Base-by-base conservation (phyloP, 2,329 filamentous ascomycete genomes). In the Neophaeococcomyces mojaviensis region DNA sequence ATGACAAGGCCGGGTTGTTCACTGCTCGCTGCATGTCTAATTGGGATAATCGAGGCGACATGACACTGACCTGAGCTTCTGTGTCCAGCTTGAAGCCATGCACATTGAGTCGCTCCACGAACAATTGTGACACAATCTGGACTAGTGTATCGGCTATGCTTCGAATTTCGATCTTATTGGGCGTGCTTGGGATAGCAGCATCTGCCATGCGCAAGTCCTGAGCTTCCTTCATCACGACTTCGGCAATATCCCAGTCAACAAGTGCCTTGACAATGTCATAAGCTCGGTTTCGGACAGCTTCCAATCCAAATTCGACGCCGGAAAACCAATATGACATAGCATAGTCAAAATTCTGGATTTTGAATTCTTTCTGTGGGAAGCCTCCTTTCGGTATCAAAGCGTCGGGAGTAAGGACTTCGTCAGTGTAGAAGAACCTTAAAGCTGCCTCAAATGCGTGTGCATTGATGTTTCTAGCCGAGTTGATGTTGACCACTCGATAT, bases 391-490 rank as follows among this genome's bases (percentile, higher is more conserved):
- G 47, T 20, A 57, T 48, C 20, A 52, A 49, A n/a, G 47, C 49
- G 16, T 57, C 47, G 2, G 49, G 44, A 3, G 47, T 38, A 20
- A 57, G 39, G 24, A 57, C 46, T 2, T 54, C 48, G 37, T 57
- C 55, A 12, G 55, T 55, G 47, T 57, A 57, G 30, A 55, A 46
- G 38, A 55, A 57, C 26, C 53, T 48, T 15, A 57, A 33, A 12
- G 55, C 55, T 18, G 55, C 52, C 37, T 57, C 55, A 28, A 57
- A 55, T 6, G 55, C 55, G 43, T 57, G 53, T 16, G 53, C 47
- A 15, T 51, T 26, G 15, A 55, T 32, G 30, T 44, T 44, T 18
- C 48, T 40, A 5, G 55, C 48, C 20, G 55, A 51, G 35, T 55
- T 54, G 10, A 57, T 44, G 19, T 46, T 52, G 34, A 57, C 44